Percentiles rank a stretch among this genome's conserved stretches.
Evolutionary conservation across 2,329 filamentous ascomycete genomes (phyloP).

Genomic region (Hypoxylon sp.): DNA sequence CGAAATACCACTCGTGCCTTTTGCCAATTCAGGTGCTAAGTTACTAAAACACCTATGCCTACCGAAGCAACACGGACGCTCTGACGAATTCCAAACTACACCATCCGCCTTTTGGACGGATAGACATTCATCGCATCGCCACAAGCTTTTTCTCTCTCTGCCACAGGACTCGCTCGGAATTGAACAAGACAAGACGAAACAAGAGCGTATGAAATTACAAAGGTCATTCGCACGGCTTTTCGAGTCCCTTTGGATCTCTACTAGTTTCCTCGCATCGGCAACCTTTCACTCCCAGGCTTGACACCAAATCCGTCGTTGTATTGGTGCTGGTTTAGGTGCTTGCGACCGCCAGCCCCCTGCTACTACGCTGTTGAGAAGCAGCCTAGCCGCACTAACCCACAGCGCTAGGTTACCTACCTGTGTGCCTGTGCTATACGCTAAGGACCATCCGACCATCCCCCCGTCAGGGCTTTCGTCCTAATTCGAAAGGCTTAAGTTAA

Average conservation of each 20-base stretch:
- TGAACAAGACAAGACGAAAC: neutral
- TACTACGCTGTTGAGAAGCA: neutral
- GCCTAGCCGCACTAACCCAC: neutral
- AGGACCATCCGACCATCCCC: neutral
- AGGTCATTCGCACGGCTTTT: neutral
- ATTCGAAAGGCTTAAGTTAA: neutral
- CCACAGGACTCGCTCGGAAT: neutral
- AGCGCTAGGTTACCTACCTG: neutral
- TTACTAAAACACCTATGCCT: neutral
- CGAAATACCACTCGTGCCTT: conserved; percentile 1
- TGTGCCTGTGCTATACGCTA: neutral
- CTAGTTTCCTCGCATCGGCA: neutral
- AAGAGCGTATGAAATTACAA: neutral
- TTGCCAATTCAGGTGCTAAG: neutral
- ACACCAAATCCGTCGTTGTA: neutral
- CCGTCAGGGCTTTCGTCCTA: conserved; percentile 2
- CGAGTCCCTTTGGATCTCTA: neutral
- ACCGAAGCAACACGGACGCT: neutral
- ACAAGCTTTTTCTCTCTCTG: neutral
- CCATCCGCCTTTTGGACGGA: neutral
- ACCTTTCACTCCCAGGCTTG: neutral
- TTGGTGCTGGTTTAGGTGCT: neutral
- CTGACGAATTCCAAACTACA: neutral
- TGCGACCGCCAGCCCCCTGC: neutral
- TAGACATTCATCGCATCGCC: neutral